phyloP scores from a whole-genome alignment of 208 protist genomes.

The Trypanosoma boissoni region DNA sequence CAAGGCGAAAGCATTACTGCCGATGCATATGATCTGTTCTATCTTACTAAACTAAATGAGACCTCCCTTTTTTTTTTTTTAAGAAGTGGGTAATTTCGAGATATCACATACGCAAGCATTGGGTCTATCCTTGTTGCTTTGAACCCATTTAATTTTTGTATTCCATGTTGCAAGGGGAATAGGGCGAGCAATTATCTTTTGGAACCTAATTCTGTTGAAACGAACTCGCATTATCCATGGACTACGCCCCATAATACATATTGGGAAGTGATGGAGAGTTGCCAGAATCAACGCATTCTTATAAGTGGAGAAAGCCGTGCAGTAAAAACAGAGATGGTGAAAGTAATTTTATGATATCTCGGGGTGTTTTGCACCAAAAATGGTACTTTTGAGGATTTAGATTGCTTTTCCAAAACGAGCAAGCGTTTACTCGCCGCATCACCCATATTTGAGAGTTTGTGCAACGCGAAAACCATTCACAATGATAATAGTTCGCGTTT shows the following conservation, averaged over 20 bases:
- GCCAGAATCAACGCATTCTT: constrained; percentile 35
- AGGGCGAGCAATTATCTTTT: constrained; percentile 34
- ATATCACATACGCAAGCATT: constrained; percentile 50
- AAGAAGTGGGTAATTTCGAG: constrained; percentile 26
- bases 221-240: constrained; percentile 43
- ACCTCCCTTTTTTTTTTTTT: constrained; percentile 32
- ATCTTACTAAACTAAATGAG: constrained; percentile 42
- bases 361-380: constrained; percentile 22
- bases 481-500: constrained; percentile 92
- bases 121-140: constrained; percentile 41
- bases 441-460: constrained; percentile 90
- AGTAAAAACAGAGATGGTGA: constrained; percentile 38
- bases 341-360: constrained; percentile 39
- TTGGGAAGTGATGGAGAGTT: constrained; percentile 28
- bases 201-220: constrained; percentile 31
- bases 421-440: constrained; percentile 43
- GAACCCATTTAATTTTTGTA: constrained; percentile 52
- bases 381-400: constrained; percentile 21
- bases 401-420: constrained; percentile 20
- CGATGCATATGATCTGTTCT: constrained; percentile 41
- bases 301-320: constrained; percentile 46
- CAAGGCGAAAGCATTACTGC: constrained; percentile 20
- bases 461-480: constrained; percentile 86
- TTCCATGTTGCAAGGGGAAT: constrained; percentile 35
- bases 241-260: constrained; percentile 41